phyloP scores from a whole-genome alignment of 306 rosid genomes.

The Psophocarpus tetragonolobus region DNA sequence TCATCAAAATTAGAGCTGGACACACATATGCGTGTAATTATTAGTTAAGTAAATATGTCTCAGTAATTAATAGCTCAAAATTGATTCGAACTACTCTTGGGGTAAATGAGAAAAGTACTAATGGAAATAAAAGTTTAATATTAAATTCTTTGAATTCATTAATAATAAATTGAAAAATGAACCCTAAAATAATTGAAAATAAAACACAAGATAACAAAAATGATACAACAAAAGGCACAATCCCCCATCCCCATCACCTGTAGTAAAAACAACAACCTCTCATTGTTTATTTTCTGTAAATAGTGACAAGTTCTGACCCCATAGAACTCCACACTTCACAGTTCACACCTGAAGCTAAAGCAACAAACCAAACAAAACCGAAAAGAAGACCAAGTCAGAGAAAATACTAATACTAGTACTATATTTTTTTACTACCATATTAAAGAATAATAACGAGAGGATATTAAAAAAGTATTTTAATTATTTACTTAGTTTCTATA shows the following conservation, averaged over 20 bases:
- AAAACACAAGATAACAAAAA: not conserved
- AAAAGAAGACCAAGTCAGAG: not conserved
- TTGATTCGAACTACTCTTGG: not conserved
- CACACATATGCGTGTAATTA: too few species aligned
- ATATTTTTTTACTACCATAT: not conserved
- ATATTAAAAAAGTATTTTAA: not conserved
- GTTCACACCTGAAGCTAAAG: slow-evolving; percentile 13
- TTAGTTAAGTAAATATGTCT: too few species aligned
- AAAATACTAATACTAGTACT: not conserved
- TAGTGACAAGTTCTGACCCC: slow-evolving; percentile 19
- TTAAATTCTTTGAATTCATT: not conserved
- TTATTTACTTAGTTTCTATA: too few species aligned
- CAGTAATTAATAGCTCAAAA: not conserved
- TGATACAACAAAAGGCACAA: not conserved
- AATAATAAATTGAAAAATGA: not conserved
- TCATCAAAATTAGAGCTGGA: too few species aligned
- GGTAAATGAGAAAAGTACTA: not conserved
- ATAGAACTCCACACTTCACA: not conserved
- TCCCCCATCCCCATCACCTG: slow-evolving; percentile 9
- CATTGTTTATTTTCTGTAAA: slow-evolving; percentile 9
- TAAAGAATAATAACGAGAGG: not conserved
- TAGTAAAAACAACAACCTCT: slow-evolving; percentile 9
- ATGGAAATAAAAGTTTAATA: not conserved
- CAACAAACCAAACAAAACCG: not conserved
- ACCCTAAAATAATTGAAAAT: too few species aligned